A percentile compares a stretch with the other conserved stretches of the same genome.
Evolutionary conservation across 2,329 filamentous ascomycete genomes (phyloP).

Genomic region (Fusarium veterinarium): DNA sequence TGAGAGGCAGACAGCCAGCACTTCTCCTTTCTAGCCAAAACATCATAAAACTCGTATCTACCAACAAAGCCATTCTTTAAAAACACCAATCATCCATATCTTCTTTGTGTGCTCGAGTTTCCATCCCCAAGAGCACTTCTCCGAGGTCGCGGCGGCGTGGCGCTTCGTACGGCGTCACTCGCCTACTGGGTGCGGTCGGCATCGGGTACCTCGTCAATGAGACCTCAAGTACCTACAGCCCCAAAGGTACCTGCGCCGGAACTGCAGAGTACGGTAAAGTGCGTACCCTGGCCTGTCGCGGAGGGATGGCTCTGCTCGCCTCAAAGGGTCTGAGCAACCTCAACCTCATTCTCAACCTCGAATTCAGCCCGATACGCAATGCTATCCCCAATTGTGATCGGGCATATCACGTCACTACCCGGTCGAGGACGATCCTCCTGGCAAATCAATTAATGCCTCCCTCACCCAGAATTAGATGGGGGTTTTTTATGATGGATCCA

Average conservation of each 20-base stretch:
- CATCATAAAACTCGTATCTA: not conserved
- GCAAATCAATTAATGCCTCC: not conserved
- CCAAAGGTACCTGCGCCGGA: constrained; percentile 14
- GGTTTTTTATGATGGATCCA: not conserved
- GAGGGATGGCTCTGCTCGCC: constrained; percentile 3
- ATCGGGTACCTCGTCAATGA: constrained; percentile 14
- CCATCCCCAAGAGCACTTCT: constrained; percentile 21
- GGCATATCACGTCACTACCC: constrained; percentile 28
- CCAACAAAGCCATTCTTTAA: not conserved
- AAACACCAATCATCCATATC: not conserved
- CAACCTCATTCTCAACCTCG: constrained; percentile 22
- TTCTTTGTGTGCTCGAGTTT: constrained; percentile 17
- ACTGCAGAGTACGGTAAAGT: constrained; percentile 5
- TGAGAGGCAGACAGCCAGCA: not conserved
- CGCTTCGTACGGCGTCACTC: constrained; percentile 45
- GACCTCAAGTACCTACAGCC: constrained; percentile 26
- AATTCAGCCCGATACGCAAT: constrained; percentile 15
- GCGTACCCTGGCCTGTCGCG: constrained; percentile 9
- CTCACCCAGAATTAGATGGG: constrained; percentile 7
- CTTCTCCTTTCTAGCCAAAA: not conserved
- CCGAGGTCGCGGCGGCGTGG: constrained; percentile 40
- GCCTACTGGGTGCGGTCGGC: constrained; percentile 17
- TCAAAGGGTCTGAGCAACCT: constrained; percentile 30
- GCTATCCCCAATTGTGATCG: constrained; percentile 11
- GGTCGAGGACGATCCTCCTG: not conserved